A percentile compares a stretch with the other conserved stretches of the same genome.
phyloP scores from a whole-genome alignment of 1,139 yeast species.

The Nadsonia starkeyi-henricii region DNA sequence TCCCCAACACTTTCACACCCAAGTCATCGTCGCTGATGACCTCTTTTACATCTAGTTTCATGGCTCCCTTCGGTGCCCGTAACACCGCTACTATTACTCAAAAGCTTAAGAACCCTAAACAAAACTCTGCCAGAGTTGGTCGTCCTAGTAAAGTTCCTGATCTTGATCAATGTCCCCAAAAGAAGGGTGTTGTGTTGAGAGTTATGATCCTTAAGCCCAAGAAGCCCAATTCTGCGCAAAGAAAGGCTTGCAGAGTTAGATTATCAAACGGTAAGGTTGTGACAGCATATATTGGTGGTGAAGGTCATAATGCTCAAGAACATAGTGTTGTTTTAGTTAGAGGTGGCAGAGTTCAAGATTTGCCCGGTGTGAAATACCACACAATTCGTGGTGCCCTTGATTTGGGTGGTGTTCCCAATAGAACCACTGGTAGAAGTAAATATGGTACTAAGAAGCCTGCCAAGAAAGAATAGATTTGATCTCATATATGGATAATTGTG shows the following conservation, averaged over 20 bases:
- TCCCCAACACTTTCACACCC: not conserved
- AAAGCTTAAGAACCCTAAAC: not conserved
- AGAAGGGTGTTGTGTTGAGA: slow-evolving; percentile 87
- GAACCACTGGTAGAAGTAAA: slow-evolving; percentile 79
- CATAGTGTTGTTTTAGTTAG: slow-evolving; percentile 91
- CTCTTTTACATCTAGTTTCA: not conserved
- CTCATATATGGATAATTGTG: not conserved
- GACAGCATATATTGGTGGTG: slow-evolving; percentile 94
- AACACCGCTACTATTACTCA: not conserved
- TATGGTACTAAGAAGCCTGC: slow-evolving; percentile 89
- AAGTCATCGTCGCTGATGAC: not conserved
- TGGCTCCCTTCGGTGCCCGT: not conserved
- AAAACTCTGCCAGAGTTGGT: not conserved
- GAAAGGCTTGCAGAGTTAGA: slow-evolving; percentile 94
- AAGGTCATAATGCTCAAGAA: slow-evolving; percentile 96
- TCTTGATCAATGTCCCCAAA: slow-evolving; percentile 66
- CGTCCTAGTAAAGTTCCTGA: slow-evolving; percentile 49
- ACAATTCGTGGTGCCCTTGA: slow-evolving; percentile 89
- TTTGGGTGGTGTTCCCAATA: slow-evolving; percentile 87
- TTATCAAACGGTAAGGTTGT: slow-evolving; percentile 79
- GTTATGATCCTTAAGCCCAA: slow-evolving; percentile 93
- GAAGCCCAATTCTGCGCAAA: slow-evolving; percentile 95
- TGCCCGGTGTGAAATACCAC: slow-evolving; percentile 96
- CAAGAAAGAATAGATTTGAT: slow-evolving; percentile 4
- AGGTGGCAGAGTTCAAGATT: slow-evolving; percentile 96